Base-by-base conservation (phyloP, 129 eudicot genomes). In the Pittosporum tobira region DNA sequence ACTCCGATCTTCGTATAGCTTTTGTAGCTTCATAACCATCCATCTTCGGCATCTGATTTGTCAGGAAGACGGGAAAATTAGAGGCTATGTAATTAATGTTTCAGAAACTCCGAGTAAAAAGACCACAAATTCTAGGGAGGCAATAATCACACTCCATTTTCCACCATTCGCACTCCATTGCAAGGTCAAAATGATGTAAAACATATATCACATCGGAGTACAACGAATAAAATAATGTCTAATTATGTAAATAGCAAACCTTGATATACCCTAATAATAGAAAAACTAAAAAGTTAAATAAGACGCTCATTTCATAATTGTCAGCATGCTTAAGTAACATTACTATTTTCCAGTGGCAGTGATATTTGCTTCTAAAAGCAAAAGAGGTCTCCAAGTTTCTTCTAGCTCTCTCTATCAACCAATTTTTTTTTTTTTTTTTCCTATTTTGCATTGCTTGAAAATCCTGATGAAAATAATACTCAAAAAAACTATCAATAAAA, bases 21-120 rank as follows among this genome's bases (percentile, higher is more conserved):
- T 79, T 86, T 12, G 99, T 91, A 42, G 99, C 96, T 78, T 91
- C 96, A 30, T 91, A 91, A 2, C 99, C 99, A 63, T 91, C 99
- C 99, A 91, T 87, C 88, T 83, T 91, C 24, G 99, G 99, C 99
- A 91, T 91, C 96, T 91, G 75, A 19, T 20, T 22, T 49, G 34
- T n/a, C 51, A 56, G 28, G 29, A 20, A 28, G 26, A 47, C 42
- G 18, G 36, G n/a, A 19, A 30, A 52, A 4, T 61, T 43, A 67
- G 6, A 73, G 42, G 62, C 18, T 47, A 28, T 55, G 50, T 18
- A 29, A 22, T 43, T 11, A 11, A 29, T 16, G 28, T 29, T 28
- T 29, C 15, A 18, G 24, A 18, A 27, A 19, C 12, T 61, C 4
- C 12, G 11, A 23, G 63, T 59, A 26, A 15, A 22, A 15, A 5